Conservation (phyloP, 2,329 filamentous ascomycete genomes). For the Neopestalotiopsis sp. region DNA sequence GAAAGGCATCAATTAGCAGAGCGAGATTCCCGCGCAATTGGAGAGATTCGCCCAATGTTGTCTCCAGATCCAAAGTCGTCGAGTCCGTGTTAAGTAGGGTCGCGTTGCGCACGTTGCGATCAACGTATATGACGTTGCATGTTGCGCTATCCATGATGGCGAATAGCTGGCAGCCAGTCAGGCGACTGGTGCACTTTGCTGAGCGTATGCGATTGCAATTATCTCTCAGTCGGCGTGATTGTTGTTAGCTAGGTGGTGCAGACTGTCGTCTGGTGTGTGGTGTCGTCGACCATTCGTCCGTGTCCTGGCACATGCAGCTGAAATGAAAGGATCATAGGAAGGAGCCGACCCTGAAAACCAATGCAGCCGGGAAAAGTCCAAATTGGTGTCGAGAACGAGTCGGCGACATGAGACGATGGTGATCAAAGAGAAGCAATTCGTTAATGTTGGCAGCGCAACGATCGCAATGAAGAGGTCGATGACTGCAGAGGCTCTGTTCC, state of each 20-base stretch:
- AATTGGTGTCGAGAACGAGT: background rate
- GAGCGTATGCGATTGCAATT: slow-evolving; percentile 19
- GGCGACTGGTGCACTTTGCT: slow-evolving; percentile 63
- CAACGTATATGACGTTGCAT: slow-evolving; percentile 66
- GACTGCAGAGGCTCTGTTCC: background rate
- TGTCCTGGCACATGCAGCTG: slow-evolving; percentile 6
- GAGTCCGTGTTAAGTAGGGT: slow-evolving; percentile 41
- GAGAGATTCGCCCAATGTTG: slow-evolving; percentile 35
- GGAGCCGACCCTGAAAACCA: background rate
- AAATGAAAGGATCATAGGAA: slow-evolving; percentile 3
- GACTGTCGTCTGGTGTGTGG: slow-evolving; percentile 8
- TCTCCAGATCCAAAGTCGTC: slow-evolving; percentile 37
- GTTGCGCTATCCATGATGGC: slow-evolving; percentile 61
- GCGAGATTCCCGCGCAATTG: slow-evolving; percentile 51
- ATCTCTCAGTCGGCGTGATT: slow-evolving; percentile 17
- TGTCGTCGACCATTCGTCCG: slow-evolving; percentile 5
- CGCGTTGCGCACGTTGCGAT: slow-evolving; percentile 56
- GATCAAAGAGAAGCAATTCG: background rate
- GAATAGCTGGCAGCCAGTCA: slow-evolving; percentile 62
- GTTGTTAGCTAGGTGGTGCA: slow-evolving; percentile 1
- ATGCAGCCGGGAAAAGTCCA: background rate
- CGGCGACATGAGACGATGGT: slow-evolving; percentile 1
- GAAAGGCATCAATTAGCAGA: slow-evolving; percentile 58
- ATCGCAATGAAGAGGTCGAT: background rate
- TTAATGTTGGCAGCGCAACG: background rate